Base-by-base conservation (phyloP, 2,329 filamentous ascomycete species). In the Erysiphe pulchra region DNA sequence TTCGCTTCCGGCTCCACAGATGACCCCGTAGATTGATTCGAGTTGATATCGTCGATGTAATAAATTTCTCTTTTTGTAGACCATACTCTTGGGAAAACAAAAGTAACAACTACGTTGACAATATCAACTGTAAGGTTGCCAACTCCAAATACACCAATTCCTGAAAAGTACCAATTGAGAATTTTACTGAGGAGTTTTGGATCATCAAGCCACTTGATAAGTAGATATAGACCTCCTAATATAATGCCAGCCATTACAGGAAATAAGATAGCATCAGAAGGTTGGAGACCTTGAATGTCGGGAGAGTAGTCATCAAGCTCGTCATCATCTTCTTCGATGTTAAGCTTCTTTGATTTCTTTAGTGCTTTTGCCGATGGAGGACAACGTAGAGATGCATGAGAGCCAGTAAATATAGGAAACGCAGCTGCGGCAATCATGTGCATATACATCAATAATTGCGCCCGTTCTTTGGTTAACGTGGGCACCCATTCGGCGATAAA, bases 191-290 rank as follows among this genome's bases (percentile, higher is more conserved):
- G 63, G 18, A 92, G 65, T 11, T 75, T 68, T 0, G 85, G 77
- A 55, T 93, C 82, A 51, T 87, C 68, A 46, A 94, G 71, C 71
- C 79, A 90, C 59, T 92, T 84, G 57, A 95, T 84, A 48, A 93
- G 66, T 54, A 86, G 77, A 64, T 95, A 95, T 12, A 95, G 67
- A 5, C 75, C 75, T 38, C 75, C 69, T 9, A 95, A 71, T 1
- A 78, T 74, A 10, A 66, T 56, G 1, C 76, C 83, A 6, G 85
- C 86, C 46, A 85, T 65, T 31, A 94, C 53, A 1, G 87, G 90
- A 50, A 94, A 81, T 54, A 92, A 60, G 52, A 95, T 72, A 42
- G 84, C 87, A 60, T 95, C 87, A 0, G 72, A 76, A 1, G 80
- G 75, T 9, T 75, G 69, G 45, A 92, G 62, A 0, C 78, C 77